phyloP scores from a whole-genome alignment of 352 stramenopile species.

The Saprolegnia parasitica region DNA sequence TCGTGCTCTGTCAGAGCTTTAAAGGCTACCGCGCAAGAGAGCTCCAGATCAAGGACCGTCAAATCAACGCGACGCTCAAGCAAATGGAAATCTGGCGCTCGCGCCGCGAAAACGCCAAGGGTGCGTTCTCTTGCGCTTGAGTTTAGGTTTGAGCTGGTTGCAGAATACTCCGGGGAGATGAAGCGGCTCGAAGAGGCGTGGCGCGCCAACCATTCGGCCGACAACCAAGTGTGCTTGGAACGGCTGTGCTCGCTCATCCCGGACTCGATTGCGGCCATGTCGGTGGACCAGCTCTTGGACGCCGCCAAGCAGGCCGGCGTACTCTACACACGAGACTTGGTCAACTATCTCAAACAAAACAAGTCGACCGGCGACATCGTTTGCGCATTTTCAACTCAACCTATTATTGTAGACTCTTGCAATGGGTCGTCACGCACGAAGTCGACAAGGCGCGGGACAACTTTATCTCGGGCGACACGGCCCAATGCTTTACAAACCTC shows the following conservation, averaged over 20 bases:
- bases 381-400: background rate
- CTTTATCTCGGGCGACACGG: constrained; percentile 61
- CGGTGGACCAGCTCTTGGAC: constrained; percentile 48
- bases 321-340: constrained; percentile 71
- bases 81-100: constrained; percentile 68
- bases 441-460: constrained; percentile 62
- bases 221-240: constrained; percentile 40
- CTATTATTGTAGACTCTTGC: constrained; percentile 39
- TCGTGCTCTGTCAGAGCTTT: constrained; percentile 42
- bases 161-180: constrained; percentile 52
- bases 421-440: constrained; percentile 73
- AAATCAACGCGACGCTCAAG: constrained; percentile 48
- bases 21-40: constrained; percentile 46
- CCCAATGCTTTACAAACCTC: constrained; percentile 63
- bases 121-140: background rate
- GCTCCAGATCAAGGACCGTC: constrained; percentile 46
- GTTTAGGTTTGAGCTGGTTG: background rate
- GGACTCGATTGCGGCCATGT: constrained; percentile 52
- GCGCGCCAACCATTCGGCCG: constrained; percentile 37
- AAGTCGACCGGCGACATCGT: constrained; percentile 11
- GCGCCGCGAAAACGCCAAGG: constrained; percentile 46
- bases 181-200: constrained; percentile 45
- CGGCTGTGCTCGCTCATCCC: constrained; percentile 51
- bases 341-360: constrained; percentile 75
- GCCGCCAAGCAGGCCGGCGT: constrained; percentile 35